phyloP scores from a whole-genome alignment of 2,329 filamentous ascomycete species.

The Metarhizium robertsii region DNA sequence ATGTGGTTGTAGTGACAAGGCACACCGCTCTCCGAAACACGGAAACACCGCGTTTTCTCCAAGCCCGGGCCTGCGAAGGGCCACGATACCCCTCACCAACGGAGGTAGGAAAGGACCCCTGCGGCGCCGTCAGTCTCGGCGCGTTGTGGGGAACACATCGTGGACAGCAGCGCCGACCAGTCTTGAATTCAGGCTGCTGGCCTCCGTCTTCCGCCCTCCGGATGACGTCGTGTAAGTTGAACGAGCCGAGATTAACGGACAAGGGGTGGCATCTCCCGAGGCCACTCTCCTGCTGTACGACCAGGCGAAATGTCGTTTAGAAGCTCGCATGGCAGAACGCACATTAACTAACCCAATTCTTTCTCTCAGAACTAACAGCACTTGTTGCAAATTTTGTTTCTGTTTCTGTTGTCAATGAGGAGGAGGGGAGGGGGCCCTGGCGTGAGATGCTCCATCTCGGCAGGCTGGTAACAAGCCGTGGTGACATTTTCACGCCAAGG shows the following conservation, averaged over 20 bases:
- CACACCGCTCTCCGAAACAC: neutral
- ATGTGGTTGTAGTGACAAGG: neutral
- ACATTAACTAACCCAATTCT: neutral
- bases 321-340: neutral
- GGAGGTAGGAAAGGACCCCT: neutral
- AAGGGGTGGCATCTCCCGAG: neutral
- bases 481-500: neutral
- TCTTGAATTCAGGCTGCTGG: neutral
- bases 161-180: neutral
- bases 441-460: neutral
- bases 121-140: neutral
- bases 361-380: neutral
- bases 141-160: constrained; percentile 1
- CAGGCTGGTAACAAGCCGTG: neutral
- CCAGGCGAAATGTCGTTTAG: neutral
- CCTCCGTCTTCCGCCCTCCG: constrained; percentile 1
- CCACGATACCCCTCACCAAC: neutral
- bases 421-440: neutral
- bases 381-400: neutral
- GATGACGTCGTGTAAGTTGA: neutral
- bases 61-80: neutral
- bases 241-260: neutral
- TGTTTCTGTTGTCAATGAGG: neutral
- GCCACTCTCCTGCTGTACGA: neutral
- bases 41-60: neutral